phyloP scores from a whole-genome alignment of 768 basidiomycete genomes.

The Fibroporia radiculosa region DNA sequence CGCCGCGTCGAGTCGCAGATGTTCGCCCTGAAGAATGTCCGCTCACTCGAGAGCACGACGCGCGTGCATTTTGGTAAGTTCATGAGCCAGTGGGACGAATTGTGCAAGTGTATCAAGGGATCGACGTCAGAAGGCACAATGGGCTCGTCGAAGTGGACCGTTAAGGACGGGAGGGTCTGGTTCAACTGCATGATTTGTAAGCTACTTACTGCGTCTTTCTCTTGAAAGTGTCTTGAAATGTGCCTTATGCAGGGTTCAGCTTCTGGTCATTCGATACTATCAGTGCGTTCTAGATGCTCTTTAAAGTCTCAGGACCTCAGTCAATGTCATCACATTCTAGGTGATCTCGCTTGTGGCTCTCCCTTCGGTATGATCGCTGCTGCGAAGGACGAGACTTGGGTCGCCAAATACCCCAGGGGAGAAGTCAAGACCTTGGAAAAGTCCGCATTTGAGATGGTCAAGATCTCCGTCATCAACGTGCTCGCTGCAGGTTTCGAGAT shows the following conservation, averaged over 20 bases:
- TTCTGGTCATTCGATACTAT: conserved; percentile 6
- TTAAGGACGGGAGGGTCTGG: conserved; percentile 46
- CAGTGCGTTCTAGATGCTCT: neutral
- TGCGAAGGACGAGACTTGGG: neutral
- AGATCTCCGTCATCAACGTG: neutral
- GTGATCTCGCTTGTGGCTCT: conserved; percentile 1
- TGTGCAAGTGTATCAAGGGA: conserved; percentile 37
- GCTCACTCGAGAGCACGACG: conserved; percentile 74
- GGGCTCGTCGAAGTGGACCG: neutral
- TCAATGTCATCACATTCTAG: neutral
- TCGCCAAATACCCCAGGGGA: neutral
- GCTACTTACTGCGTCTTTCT: conserved; percentile 17
- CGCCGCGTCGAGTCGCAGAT: conserved; percentile 78
- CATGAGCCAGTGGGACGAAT: conserved; percentile 63
- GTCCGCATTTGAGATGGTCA: neutral
- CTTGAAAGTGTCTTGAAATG: neutral
- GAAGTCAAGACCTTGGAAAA: neutral
- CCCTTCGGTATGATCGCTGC: conserved; percentile 5
- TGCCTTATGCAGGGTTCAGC: conserved; percentile 1
- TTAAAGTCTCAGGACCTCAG: neutral
- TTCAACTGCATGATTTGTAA: conserved; percentile 61
- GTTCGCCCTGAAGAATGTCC: conserved; percentile 67
- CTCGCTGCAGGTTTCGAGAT: neutral
- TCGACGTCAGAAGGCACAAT: neutral
- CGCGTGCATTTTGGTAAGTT: conserved; percentile 49